phyloP scores from a whole-genome alignment of 768 basidiomycete species.

The Lactifluus subvellereus region DNA sequence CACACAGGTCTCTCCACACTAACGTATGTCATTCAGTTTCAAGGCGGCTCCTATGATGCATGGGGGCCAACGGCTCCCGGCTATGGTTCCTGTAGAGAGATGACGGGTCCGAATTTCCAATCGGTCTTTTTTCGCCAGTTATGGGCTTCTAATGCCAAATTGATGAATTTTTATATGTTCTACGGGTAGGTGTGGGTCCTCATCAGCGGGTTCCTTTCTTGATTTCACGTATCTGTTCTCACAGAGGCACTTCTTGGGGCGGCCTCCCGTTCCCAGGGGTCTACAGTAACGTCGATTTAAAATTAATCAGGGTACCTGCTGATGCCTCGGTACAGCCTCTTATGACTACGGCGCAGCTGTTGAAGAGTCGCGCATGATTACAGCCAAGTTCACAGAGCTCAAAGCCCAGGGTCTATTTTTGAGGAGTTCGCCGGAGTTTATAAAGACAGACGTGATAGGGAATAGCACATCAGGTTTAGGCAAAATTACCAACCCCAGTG shows the following conservation, averaged over 20 bases:
- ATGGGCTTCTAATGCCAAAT: constrained; percentile 76
- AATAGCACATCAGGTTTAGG: constrained; percentile 50
- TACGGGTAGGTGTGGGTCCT: constrained; percentile 46
- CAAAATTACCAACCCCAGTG: constrained; percentile 38
- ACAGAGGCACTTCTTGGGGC: constrained; percentile 82
- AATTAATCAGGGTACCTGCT: background rate
- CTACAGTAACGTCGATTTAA: constrained; percentile 38
- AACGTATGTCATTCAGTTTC: constrained; percentile 39
- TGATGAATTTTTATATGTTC: constrained; percentile 83
- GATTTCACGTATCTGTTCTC: background rate
- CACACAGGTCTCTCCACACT: background rate
- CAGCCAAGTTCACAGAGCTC: constrained; percentile 67
- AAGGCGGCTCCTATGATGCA: constrained; percentile 74
- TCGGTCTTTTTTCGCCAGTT: constrained; percentile 74
- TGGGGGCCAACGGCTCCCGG: constrained; percentile 75
- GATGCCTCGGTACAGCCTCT: constrained; percentile 35
- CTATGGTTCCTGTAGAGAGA: constrained; percentile 54
- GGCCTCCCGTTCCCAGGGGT: constrained; percentile 74
- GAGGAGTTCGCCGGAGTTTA: constrained; percentile 71
- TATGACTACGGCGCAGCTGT: constrained; percentile 81
- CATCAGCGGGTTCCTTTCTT: background rate
- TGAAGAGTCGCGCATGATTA: constrained; percentile 59
- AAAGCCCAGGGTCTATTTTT: constrained; percentile 76
- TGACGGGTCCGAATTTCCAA: constrained; percentile 70
- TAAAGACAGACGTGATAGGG: constrained; percentile 72